A percentile compares a stretch with the other conserved stretches of the same genome.
These are phyloP conservation scores for Leccinum angustisporum DNA, from an alignment of 1,284 basidiomycete species.

Conservation along the genomic window DNA sequence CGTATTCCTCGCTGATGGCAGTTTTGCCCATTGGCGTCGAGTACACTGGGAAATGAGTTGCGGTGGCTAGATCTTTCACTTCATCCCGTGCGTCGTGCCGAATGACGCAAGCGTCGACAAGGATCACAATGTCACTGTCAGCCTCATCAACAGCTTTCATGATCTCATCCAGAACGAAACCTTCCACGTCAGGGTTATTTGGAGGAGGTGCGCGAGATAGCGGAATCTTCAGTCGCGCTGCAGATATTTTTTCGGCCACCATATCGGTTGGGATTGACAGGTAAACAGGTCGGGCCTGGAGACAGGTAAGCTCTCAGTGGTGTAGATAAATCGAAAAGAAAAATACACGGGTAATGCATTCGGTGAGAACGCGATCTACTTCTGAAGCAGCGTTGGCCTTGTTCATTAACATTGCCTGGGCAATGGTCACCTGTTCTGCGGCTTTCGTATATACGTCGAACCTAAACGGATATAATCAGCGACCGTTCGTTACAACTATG, in stretches of 20 bases:
- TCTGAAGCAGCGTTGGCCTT: constrained; percentile 58
- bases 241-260: constrained; percentile 68
- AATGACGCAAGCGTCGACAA: constrained; percentile 87
- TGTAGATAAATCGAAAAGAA: neutral
- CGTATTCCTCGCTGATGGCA: constrained; percentile 74
- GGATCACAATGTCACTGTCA: constrained; percentile 66
- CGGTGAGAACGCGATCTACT: constrained; percentile 80
- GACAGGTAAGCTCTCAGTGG: neutral
- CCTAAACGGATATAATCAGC: constrained; percentile 34
- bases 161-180: constrained; percentile 77
- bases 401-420: constrained; percentile 62
- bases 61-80: constrained; percentile 66
- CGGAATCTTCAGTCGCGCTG: constrained; percentile 62
- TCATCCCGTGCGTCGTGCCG: constrained; percentile 76
- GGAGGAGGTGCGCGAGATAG: constrained; percentile 51
- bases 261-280: constrained; percentile 87
- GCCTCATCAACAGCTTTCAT: constrained; percentile 62
- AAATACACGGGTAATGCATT: constrained; percentile 65
- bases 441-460: constrained; percentile 82
- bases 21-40: constrained; percentile 90
- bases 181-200: constrained; percentile 63
- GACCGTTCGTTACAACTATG: neutral
- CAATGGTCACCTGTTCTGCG: constrained; percentile 72
- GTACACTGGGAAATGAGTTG: constrained; percentile 77
- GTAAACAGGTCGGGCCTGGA: constrained; percentile 83